These are phyloP conservation scores for Termitomyces sp. DNA, from an alignment of 768 basidiomycete species.

Conservation along the genomic window DNA sequence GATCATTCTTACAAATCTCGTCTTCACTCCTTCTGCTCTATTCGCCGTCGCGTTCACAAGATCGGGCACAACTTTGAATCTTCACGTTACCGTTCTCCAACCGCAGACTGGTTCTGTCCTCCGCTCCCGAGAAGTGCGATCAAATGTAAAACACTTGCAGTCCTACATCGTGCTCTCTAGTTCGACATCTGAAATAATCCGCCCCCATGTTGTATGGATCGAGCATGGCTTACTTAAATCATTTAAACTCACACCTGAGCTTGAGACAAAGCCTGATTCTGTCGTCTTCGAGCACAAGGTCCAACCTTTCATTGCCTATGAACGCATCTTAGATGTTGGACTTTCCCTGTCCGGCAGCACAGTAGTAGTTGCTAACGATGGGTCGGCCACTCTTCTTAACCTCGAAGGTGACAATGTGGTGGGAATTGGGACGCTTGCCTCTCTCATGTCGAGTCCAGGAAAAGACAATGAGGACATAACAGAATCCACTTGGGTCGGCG, in stretches of 20 bases:
- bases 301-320: constrained; percentile 28
- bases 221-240: constrained; percentile 47
- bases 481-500: constrained; percentile 9
- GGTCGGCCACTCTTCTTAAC: constrained; percentile 49
- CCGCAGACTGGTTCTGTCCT: constrained; percentile 47
- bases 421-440: constrained; percentile 49
- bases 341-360: constrained; percentile 51
- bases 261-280: constrained; percentile 40
- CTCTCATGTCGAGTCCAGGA: constrained; percentile 32
- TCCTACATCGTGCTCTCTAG: constrained; percentile 24
- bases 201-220: constrained; percentile 44
- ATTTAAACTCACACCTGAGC: constrained; percentile 42
- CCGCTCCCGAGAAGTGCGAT: constrained; percentile 46
- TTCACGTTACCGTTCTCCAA: constrained; percentile 62
- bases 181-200: constrained; percentile 4
- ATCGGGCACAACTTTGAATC: constrained; percentile 47
- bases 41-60: constrained; percentile 53
- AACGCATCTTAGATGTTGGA: constrained; percentile 55
- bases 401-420: constrained; percentile 37
- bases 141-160: constrained; percentile 31
- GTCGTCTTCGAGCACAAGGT: constrained; percentile 18
- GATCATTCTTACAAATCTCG: constrained; percentile 57
- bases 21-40: constrained; percentile 44
- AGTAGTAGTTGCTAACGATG: constrained; percentile 52
- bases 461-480: constrained; percentile 4